Conservation (phyloP, 1,139 yeast species). For the Saccharomycopsis crataegensis region DNA sequence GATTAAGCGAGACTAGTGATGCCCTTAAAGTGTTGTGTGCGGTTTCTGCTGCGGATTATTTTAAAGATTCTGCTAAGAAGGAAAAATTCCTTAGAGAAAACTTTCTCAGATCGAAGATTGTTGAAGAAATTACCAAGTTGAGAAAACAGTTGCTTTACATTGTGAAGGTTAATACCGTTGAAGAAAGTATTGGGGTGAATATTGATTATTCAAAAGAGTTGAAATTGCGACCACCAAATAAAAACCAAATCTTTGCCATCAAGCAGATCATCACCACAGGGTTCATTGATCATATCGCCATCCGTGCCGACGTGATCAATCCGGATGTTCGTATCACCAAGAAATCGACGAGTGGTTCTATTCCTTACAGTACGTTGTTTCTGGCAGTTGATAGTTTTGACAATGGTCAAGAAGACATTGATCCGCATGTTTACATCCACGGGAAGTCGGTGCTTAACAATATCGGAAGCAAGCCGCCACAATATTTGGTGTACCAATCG, state of each 20-base stretch:
- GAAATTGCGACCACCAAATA: constrained; percentile 57
- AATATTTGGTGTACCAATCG: constrained; percentile 63
- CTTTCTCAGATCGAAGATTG: constrained; percentile 46
- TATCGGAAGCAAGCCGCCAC: constrained; percentile 63
- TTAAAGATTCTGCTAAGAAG: constrained; percentile 40
- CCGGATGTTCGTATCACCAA: constrained; percentile 50
- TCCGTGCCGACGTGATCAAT: constrained; percentile 72
- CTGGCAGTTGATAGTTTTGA: constrained; percentile 36
- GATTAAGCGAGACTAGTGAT: constrained; percentile 68
- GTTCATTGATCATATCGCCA: constrained; percentile 83
- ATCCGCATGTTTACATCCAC: constrained; percentile 64
- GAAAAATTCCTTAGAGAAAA: constrained; percentile 33
- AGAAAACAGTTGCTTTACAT: constrained; percentile 73
- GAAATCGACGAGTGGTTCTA: constrained; percentile 49
- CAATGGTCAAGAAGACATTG: constrained; percentile 34
- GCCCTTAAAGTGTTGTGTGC: constrained; percentile 71
- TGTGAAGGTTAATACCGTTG: constrained; percentile 56
- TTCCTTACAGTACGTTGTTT: constrained; percentile 70
- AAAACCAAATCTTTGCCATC: constrained; percentile 63
- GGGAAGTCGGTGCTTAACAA: constrained; percentile 59
- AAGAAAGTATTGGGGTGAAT: constrained; percentile 49
- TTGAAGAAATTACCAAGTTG: constrained; percentile 81
- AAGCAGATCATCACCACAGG: constrained; percentile 94
- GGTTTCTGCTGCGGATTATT: constrained; percentile 84
- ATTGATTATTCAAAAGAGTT: constrained; percentile 35